Evolutionary conservation across 2,329 filamentous ascomycete genomes (phyloP).

Genomic region (Colletotrichum camelliae): DNA sequence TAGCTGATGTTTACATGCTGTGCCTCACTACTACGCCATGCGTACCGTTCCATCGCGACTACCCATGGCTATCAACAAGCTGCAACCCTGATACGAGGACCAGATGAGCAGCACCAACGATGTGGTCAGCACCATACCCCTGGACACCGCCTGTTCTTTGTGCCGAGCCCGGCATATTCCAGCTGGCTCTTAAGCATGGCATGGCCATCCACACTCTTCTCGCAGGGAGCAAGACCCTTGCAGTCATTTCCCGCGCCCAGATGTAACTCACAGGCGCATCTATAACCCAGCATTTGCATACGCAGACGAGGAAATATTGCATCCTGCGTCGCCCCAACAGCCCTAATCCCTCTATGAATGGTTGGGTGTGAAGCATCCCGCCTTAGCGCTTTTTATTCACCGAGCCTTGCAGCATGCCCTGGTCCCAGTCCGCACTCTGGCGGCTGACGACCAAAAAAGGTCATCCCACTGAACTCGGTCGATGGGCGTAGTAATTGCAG

Average conservation of each 20-base stretch:
- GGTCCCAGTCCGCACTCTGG: neutral
- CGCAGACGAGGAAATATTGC: constrained; percentile 4
- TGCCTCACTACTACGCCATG: neutral
- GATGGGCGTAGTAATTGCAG: neutral
- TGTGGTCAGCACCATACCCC: neutral
- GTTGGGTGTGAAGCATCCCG: constrained; percentile 1
- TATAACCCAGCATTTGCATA: neutral
- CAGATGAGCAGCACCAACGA: neutral
- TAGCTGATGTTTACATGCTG: neutral
- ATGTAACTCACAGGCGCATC: constrained; percentile 1
- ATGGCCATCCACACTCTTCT: neutral
- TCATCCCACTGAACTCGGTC: neutral
- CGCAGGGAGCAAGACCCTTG: neutral
- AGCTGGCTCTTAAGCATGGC: neutral
- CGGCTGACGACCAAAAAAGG: neutral
- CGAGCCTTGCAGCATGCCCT: constrained; percentile 14
- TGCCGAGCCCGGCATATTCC: constrained; percentile 9
- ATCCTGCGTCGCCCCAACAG: neutral
- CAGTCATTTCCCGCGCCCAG: neutral
- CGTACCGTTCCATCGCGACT: neutral
- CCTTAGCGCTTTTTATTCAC: constrained; percentile 6
- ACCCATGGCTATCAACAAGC: neutral
- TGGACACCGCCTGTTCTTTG: neutral
- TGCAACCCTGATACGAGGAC: neutral
- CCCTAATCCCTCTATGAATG: neutral